Percentiles rank a stretch among this genome's conserved stretches.
These are phyloP conservation scores for Phytophthora cryptogea DNA, from an alignment of 352 stramenopile genomes.

Conservation along the genomic window DNA sequence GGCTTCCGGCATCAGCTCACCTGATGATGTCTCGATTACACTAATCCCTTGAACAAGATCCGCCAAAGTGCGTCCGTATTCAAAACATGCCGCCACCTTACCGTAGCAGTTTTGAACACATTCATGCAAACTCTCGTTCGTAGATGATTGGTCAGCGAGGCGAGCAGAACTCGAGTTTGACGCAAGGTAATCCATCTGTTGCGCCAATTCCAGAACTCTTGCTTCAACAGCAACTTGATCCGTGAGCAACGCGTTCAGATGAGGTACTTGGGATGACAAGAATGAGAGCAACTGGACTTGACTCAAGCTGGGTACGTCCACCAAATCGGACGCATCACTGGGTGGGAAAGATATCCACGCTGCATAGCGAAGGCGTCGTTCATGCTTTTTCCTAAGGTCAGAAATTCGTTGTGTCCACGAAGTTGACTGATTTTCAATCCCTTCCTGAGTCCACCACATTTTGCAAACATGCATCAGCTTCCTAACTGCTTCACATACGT, in stretches of 20 bases:
- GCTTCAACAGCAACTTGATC: conserved; percentile 42
- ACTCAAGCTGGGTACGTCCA: conserved; percentile 14
- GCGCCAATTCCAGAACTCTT: conserved; percentile 46
- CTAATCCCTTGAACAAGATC: conserved; percentile 61
- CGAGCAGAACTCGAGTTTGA: conserved; percentile 29
- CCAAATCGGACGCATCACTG: not conserved
- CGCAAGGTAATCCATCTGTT: conserved; percentile 57
- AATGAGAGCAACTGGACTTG: conserved; percentile 45
- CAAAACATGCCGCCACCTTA: conserved; percentile 41
- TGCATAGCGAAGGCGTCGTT: conserved; percentile 45
- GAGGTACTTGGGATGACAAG: conserved; percentile 43
- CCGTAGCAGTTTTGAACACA: conserved; percentile 44
- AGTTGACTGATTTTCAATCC: conserved; percentile 20
- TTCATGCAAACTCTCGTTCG: conserved; percentile 32
- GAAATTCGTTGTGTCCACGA: conserved; percentile 15
- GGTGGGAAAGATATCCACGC: conserved; percentile 34
- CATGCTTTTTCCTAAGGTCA: conserved; percentile 26
- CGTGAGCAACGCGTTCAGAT: conserved; percentile 41
- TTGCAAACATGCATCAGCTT: conserved; percentile 30
- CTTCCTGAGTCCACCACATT: conserved; percentile 20
- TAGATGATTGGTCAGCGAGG: not conserved
- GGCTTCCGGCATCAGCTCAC: conserved; percentile 15
- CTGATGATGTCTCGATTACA: conserved; percentile 51
- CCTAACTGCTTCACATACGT: conserved; percentile 19
- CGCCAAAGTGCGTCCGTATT: conserved; percentile 38